phyloP scores from a whole-genome alignment of 2,329 filamentous ascomycete species.

The Fusarium chaquense region DNA sequence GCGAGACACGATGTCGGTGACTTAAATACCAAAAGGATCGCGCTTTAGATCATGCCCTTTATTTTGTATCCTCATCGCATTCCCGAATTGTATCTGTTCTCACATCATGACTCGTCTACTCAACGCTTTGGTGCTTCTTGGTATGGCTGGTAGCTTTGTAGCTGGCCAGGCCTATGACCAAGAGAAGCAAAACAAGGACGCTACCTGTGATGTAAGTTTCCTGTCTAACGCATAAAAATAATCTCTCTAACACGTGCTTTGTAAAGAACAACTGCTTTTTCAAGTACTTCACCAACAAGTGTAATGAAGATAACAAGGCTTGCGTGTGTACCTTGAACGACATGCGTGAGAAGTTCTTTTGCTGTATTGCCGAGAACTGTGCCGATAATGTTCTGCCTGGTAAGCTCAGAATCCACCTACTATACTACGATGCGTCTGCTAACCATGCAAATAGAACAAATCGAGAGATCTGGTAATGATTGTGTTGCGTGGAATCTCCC shows the following conservation, averaged over 20 bases:
- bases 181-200: conserved; percentile 11
- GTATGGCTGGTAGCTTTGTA: neutral
- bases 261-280: conserved; percentile 11
- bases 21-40: neutral
- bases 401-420: neutral
- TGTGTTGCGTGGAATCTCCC: neutral
- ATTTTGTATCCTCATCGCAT: neutral
- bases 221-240: rapidly evolving
- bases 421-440: neutral
- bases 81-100: too few species aligned
- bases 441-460: neutral
- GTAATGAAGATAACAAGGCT: conserved; percentile 12
- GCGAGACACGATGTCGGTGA: neutral
- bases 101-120: conserved; percentile 4
- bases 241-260: rapidly evolving
- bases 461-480: neutral
- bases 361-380: conserved; percentile 10
- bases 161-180: conserved; percentile 8
- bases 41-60: neutral
- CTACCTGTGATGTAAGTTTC: neutral
- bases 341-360: conserved; percentile 14
- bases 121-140: neutral
- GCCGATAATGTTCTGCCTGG: neutral
- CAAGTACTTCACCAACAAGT: conserved; percentile 17
- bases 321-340: conserved; percentile 2